Base-by-base conservation (phyloP, 495 filamentous ascomycete species). In the Penicillium ochrochloron region DNA sequence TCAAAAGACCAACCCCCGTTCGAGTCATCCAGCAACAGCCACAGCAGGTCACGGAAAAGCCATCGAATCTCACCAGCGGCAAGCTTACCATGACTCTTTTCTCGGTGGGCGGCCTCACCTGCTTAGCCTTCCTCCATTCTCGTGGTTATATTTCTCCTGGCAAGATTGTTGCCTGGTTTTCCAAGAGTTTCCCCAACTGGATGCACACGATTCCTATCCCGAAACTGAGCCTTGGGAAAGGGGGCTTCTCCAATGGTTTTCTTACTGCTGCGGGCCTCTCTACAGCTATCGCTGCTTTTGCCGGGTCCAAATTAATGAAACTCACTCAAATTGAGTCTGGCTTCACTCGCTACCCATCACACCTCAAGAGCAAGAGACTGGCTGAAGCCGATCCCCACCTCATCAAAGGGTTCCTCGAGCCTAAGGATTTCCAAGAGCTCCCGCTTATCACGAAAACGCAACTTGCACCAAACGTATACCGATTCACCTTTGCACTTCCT, bases 401-500 rank as follows among this genome's bases (percentile, higher is more conserved):
- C 37, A 39, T 53, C 51, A 72, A 66, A 42, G 75, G 76, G 21
- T 80, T 77, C 60, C 80, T 84, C 12, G 70, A 81, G 14, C 75
- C 82, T 3, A 75, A 80, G 48, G 71, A 73, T 56, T 84, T 76
- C 67, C 78, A 75, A 54, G 67, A 67, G n/a, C 73, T 86, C 25
- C 76, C 78, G 10, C 70, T 85, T 1, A 64, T 81, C 10, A 51
- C 69, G 41, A 85, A 85, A 57, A 68, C 70, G 0, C 50, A 63
- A 5, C 62, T 86, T 17, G 72, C 81, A 0, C 68, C 79, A 5
- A 80, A 77, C 64, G 83, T 83, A 4, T 84, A 78, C 65, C 75
- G 70, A 17, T 73, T 84, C 48, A 68, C 76, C 31, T 85, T 86
- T 58, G 69, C 75, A 31, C 76, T 86, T 11, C 83, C 84, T 4